Percentiles rank a stretch among this genome's conserved stretches.
Evolutionary conservation across 2,329 filamentous ascomycete genomes (phyloP).

Genomic region (Fulvia fulva): DNA sequence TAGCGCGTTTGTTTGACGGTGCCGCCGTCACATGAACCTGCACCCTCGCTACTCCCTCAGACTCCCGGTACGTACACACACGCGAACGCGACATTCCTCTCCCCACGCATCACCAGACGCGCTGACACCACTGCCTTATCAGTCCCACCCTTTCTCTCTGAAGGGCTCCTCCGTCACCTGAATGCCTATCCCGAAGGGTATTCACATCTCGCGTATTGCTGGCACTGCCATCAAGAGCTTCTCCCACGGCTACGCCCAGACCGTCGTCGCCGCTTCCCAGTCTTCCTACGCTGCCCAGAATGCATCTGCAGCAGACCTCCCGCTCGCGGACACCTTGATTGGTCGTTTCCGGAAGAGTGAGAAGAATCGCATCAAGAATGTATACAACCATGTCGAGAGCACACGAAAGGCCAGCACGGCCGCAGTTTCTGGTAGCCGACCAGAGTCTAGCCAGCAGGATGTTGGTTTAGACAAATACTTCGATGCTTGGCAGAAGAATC

Average conservation of each 20-base stretch:
- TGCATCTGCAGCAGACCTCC: slow-evolving; percentile 46
- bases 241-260: slow-evolving; percentile 96
- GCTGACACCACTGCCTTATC: slow-evolving; percentile 24
- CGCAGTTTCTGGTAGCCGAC: slow-evolving; percentile 31
- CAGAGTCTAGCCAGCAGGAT: slow-evolving; percentile 34
- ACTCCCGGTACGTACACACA: slow-evolving; percentile 13
- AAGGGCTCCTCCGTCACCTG: slow-evolving; percentile 64
- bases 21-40: slow-evolving; percentile 97
- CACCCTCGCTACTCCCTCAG: slow-evolving; percentile 45
- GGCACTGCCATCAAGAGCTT: slow-evolving; percentile 66
- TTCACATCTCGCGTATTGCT: slow-evolving; percentile 89
- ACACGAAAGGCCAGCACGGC: slow-evolving; percentile 36
- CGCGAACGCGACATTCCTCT: slow-evolving; percentile 6
- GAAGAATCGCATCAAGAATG: slow-evolving; percentile 30
- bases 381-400: slow-evolving; percentile 27
- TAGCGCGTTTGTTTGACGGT: slow-evolving; percentile 91
- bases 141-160: slow-evolving; percentile 51
- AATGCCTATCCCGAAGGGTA: slow-evolving; percentile 74
- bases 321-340: slow-evolving; percentile 49
- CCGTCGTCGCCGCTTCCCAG: slow-evolving; percentile 92
- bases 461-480: slow-evolving; percentile 81
- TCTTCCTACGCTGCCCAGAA: slow-evolving; percentile 68
- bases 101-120: slow-evolving; percentile 14
- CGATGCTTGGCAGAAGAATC: slow-evolving; percentile 78
- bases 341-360: slow-evolving; percentile 45